A percentile compares a stretch with the other conserved stretches of the same genome.
Evolutionary conservation across 805 yeast genomes (phyloP).

Genomic region (Tetrapisispora nanseiensis): DNA sequence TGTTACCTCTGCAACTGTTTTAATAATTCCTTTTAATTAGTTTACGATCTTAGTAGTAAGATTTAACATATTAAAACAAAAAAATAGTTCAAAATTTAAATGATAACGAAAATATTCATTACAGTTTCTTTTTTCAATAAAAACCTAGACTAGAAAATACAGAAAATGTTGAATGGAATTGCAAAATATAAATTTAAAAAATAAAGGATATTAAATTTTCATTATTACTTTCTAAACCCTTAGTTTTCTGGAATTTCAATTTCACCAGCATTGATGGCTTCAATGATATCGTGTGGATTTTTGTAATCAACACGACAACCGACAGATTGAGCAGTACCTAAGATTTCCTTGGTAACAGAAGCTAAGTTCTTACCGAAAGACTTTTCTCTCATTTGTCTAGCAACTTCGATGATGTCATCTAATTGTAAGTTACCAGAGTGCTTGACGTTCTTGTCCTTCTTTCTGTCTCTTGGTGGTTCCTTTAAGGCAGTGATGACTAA

Average conservation of each 20-base stretch:
- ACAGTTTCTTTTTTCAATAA: constrained; percentile 4
- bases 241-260: constrained; percentile 51
- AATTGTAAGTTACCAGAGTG: constrained; percentile 98
- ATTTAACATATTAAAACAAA: not conserved
- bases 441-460: constrained; percentile 99
- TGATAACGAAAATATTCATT: constrained; percentile 2
- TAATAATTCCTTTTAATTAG: not conserved
- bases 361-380: constrained; percentile 96
- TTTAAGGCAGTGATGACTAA: constrained; percentile 97
- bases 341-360: constrained; percentile 95
- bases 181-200: constrained; percentile 1
- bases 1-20: not conserved
- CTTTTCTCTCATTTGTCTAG: constrained; percentile 95
- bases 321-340: constrained; percentile 99
- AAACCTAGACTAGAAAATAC: constrained; percentile 6
- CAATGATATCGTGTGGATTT: constrained; percentile 98
- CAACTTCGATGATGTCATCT: constrained; percentile 92
- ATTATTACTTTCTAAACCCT: constrained; percentile 6
- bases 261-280: constrained; percentile 97
- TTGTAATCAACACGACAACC: constrained; percentile 99
- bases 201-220: constrained; percentile 4
- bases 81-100: not conserved
- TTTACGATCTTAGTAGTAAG: not conserved
- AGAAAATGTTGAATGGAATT: constrained; percentile 5
- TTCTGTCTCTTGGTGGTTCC: constrained; percentile 99